Evolutionary conservation across 2,329 filamentous ascomycete genomes (phyloP).

Genomic region (Eutypa lata): DNA sequence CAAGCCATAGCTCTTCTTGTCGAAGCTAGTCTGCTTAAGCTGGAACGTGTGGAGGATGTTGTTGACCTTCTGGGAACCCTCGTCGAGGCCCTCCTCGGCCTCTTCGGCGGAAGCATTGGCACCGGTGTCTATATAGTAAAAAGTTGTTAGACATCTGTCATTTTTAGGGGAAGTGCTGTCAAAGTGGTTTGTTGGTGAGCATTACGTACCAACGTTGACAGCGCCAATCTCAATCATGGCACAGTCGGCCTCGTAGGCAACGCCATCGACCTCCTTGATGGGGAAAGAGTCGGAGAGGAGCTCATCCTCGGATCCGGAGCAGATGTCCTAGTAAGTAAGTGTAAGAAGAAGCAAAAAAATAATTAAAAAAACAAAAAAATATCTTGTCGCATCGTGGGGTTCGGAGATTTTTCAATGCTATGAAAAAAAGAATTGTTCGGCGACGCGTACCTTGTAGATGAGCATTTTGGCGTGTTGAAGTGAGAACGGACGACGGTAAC

Average conservation of each 20-base stretch:
- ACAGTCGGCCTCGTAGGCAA: slow-evolving; percentile 89
- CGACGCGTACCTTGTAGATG: slow-evolving; percentile 62
- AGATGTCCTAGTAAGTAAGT: slow-evolving; percentile 66
- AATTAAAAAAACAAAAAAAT: background rate
- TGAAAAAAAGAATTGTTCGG: background rate
- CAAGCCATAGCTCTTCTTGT: slow-evolving; percentile 81
- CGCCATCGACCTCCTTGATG: slow-evolving; percentile 73
- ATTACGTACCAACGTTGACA: slow-evolving; percentile 66
- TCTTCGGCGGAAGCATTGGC: slow-evolving; percentile 97
- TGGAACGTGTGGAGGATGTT: slow-evolving; percentile 93
- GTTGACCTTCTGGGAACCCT: slow-evolving; percentile 72
- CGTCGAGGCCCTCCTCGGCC: slow-evolving; percentile 72
- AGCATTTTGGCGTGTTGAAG: slow-evolving; percentile 58
- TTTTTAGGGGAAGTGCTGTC: background rate
- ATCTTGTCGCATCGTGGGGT: no score
- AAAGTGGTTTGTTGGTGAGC: background rate
- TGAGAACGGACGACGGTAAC: slow-evolving; percentile 14
- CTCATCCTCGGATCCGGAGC: slow-evolving; percentile 76
- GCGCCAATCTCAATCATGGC: slow-evolving; percentile 79
- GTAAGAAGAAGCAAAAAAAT: background rate
- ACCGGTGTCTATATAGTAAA: slow-evolving; percentile 64
- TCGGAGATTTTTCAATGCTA: no score
- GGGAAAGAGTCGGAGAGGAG: slow-evolving; percentile 94
- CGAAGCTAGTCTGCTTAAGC: slow-evolving; percentile 71
- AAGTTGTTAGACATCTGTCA: slow-evolving; percentile 1